Percentiles rank a stretch among this genome's conserved stretches.
Evolutionary conservation across 129 eudicot species (phyloP).

Genomic region (Escallonia rubra): DNA sequence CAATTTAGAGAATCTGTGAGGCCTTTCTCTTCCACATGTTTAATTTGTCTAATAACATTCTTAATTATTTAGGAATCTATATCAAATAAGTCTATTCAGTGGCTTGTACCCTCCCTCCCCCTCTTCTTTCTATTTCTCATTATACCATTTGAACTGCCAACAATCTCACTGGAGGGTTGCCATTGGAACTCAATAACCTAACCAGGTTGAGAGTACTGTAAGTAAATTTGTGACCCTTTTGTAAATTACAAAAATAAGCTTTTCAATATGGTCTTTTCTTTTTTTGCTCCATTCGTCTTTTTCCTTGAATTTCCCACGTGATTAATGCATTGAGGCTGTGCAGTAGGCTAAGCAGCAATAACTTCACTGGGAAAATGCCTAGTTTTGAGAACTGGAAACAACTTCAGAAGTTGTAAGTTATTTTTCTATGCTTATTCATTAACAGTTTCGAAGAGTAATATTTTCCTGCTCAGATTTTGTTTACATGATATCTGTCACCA

Average conservation of each 20-base stretch:
- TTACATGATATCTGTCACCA: neutral
- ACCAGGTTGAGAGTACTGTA: conserved; percentile 57
- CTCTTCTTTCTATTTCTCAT: neutral
- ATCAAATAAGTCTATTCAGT: too few relatives aligned
- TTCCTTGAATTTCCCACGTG: neutral
- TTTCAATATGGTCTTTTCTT: neutral
- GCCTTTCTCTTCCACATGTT: neutral
- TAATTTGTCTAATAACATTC: too few relatives aligned
- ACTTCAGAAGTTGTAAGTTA: conserved; percentile 42
- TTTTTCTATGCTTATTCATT: neutral
- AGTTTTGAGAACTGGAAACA: conserved; percentile 30
- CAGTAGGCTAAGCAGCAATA: conserved; percentile 59
- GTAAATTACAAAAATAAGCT: conserved; percentile 1
- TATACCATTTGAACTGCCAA: conserved; percentile 46
- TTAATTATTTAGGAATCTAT: too few relatives aligned
- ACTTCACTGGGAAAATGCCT: conserved; percentile 56
- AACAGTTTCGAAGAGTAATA: too few relatives aligned
- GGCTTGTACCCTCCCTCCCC: neutral
- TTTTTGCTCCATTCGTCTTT: neutral
- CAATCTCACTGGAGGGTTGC: conserved; percentile 55
- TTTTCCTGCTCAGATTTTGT: neutral
- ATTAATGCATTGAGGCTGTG: conserved; percentile 4
- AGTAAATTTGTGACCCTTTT: too few relatives aligned
- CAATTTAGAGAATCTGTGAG: conserved; percentile 40
- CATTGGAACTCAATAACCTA: conserved; percentile 38